Conservation (phyloP, 2,329 filamentous ascomycete species). For the Capronia epimyces region DNA sequence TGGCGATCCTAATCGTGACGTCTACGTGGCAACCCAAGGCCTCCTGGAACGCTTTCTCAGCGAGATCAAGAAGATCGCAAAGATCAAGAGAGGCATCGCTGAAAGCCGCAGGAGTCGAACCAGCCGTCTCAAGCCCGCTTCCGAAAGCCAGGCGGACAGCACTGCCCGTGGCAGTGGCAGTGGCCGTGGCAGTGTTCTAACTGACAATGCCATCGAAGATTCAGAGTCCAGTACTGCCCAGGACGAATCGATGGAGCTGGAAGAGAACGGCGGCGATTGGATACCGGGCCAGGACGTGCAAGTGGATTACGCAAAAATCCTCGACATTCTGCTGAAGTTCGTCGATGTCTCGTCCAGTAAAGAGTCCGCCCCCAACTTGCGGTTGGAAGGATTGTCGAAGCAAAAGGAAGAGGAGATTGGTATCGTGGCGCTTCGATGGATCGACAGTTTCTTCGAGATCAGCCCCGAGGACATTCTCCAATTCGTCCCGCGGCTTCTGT, state of each 20-base stretch:
- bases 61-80: conserved; percentile 91
- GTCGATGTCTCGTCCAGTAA: conserved; percentile 51
- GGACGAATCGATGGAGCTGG: conserved; percentile 53
- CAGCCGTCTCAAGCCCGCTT: conserved; percentile 14
- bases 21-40: conserved; percentile 86
- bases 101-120: conserved; percentile 71
- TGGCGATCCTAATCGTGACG: conserved; percentile 83
- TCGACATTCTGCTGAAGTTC: conserved; percentile 86
- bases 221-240: conserved; percentile 47
- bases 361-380: conserved; percentile 19
- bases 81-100: conserved; percentile 83
- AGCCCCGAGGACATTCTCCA: conserved; percentile 93
- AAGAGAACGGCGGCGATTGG: conserved; percentile 80
- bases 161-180: conserved; percentile 24
- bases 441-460: conserved; percentile 93
- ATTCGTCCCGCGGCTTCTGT: conserved; percentile 86
- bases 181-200: conserved; percentile 17
- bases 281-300: conserved; percentile 95
- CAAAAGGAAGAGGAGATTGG: conserved; percentile 75
- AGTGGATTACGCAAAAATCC: conserved; percentile 83
- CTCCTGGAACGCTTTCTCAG: conserved; percentile 83
- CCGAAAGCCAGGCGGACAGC: conserved; percentile 32
- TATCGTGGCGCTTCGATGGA: conserved; percentile 86
- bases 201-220: conserved; percentile 33
- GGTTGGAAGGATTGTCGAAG: conserved; percentile 35